A percentile compares a stretch with the other conserved stretches of the same genome.
phyloP scores from a whole-genome alignment of 2,329 filamentous ascomycete genomes.

The Microascus cirrosus region DNA sequence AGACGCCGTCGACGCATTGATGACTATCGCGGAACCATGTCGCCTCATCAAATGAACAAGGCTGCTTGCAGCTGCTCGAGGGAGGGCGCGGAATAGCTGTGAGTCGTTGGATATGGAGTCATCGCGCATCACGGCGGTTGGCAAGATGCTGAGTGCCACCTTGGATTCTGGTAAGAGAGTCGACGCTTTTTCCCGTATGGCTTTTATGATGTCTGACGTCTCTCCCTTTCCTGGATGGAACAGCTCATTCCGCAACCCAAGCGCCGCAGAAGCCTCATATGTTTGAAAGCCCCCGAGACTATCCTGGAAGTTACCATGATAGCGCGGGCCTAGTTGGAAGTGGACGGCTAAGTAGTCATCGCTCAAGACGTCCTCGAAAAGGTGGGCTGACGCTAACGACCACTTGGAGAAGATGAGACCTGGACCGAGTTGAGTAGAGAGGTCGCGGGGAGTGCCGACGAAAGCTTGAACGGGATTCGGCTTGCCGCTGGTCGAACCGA shows the following conservation, averaged over 20 bases:
- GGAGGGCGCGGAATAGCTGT: slow-evolving; percentile 65
- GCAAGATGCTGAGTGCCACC: slow-evolving; percentile 73
- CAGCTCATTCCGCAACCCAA: slow-evolving; percentile 86
- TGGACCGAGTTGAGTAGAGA: slow-evolving; percentile 64
- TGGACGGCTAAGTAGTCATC: slow-evolving; percentile 90
- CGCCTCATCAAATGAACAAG: slow-evolving; percentile 60
- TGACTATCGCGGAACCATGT: slow-evolving; percentile 65
- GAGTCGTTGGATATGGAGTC: slow-evolving; percentile 71
- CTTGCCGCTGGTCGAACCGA: slow-evolving; percentile 45
- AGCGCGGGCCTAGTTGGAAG: slow-evolving; percentile 78
- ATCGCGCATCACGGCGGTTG: slow-evolving; percentile 68
- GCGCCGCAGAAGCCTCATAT: slow-evolving; percentile 80
- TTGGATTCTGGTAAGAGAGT: slow-evolving; percentile 70
- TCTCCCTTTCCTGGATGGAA: slow-evolving; percentile 84
- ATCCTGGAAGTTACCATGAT: slow-evolving; percentile 94
- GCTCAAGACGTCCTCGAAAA: slow-evolving; percentile 78
- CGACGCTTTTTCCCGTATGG: slow-evolving; percentile 78
- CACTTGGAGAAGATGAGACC: slow-evolving; percentile 69
- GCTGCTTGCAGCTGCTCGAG: slow-evolving; percentile 56
- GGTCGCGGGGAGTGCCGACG: slow-evolving; percentile 79
- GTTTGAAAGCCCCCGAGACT: slow-evolving; percentile 93
- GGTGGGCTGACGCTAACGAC: slow-evolving; percentile 80
- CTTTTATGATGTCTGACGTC: slow-evolving; percentile 79
- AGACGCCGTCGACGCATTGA: slow-evolving; percentile 79
- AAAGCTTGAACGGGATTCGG: slow-evolving; percentile 77